Evolutionary conservation across 108 stramenopile genomes (phyloP), one percentile per base, ranked within the genome.

Genomic region (Cylindrotheca fusiformis): DNA sequence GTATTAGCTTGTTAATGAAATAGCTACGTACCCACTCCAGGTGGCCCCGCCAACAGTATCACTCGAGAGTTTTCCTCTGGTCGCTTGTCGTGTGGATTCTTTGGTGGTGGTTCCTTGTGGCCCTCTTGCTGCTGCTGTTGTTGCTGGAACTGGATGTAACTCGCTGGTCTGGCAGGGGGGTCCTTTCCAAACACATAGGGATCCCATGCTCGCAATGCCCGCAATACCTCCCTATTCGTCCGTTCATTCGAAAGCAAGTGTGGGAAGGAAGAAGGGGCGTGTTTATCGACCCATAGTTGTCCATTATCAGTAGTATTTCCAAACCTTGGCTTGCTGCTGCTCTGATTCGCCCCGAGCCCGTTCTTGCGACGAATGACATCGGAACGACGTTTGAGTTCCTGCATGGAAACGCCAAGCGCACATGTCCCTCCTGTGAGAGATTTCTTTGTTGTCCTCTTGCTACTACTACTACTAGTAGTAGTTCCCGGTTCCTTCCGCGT

Each of bases 231-330:
- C 21, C 97, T 84, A 76, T 98, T 98, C 58, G 91, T 95, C 5
- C 86, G 76, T 67, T 97, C 97, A 60, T 96, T 91, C 28, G 91
- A 91, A 33, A 99, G 66, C 24, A 99, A 68, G 67, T 98, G 85
- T 4, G 90, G 61, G 58, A 97, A 97, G 46, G 74, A 46, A 12
- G 71, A 52, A 3, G 98, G 98, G 1, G 97, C 90, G 74, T 99
- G 97, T 54, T 90, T 90, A 65, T 90, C 93, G 2, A 94, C 93
- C 93, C 93, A 94, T n/a, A 94, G 77, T 48, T 67, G 68, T 46
- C 67, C 58, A n/a, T n/a, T n/a, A 21, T 63, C 62, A 31, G 21
- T 3, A 19, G 3, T 55, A 22, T 14, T 6, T 46, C 2, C 1
- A 54, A 8, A n/a, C 4, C 56, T 23, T 12, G 27, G 36, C 55